A percentile compares a stretch with the other conserved stretches of the same genome.
These are phyloP conservation scores for Wickerhamomyces mucosus DNA, from an alignment of 805 yeast species.

Conservation along the genomic window DNA sequence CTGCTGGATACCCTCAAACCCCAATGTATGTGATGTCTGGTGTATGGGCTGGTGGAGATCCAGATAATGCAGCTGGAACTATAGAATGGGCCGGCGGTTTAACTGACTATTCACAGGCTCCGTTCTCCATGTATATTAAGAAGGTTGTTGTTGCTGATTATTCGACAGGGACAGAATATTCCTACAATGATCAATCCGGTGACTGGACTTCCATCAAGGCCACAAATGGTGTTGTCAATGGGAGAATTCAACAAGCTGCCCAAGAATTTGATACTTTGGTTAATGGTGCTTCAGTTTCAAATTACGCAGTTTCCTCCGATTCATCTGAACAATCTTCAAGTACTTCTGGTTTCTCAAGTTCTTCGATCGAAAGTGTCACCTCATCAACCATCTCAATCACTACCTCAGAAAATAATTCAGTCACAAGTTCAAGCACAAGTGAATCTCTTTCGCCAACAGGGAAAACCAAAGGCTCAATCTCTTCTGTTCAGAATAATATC, in stretches of 20 bases:
- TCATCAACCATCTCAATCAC: too few species aligned
- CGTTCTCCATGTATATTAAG: constrained; percentile 59
- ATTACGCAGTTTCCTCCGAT: too few species aligned
- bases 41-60: constrained; percentile 79
- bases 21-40: constrained; percentile 72
- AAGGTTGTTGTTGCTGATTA: constrained; percentile 57
- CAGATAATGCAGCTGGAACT: constrained; percentile 53
- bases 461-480: too few species aligned
- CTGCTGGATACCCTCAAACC: constrained; percentile 81
- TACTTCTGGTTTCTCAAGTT: too few species aligned
- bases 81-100: constrained; percentile 79
- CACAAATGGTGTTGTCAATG: constrained; percentile 49
- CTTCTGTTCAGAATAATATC: too few species aligned
- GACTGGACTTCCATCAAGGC: constrained; percentile 51
- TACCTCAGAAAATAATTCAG: too few species aligned
- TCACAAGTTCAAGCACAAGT: too few species aligned
- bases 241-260: constrained; percentile 40
- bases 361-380: too few species aligned
- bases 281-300: constrained; percentile 21
- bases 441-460: too few species aligned
- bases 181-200: constrained; percentile 48
- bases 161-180: constrained; percentile 52
- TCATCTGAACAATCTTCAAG: too few species aligned
- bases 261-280: constrained; percentile 31
- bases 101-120: constrained; percentile 55